phyloP scores from a whole-genome alignment of 768 basidiomycete species.

The Thelephora aurantiotincta region DNA sequence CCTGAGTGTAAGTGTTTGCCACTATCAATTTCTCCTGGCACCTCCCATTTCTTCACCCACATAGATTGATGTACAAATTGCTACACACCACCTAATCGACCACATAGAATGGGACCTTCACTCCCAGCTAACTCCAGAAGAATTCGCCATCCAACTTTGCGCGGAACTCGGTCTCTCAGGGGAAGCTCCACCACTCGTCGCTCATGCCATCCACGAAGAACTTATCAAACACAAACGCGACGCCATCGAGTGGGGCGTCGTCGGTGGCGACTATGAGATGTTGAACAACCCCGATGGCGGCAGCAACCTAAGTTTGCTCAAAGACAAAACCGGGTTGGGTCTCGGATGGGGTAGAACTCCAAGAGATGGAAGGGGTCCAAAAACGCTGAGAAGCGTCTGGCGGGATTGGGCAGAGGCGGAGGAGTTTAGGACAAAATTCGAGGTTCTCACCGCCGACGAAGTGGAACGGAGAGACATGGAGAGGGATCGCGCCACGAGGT shows the following conservation, averaged over 20 bases:
- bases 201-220: conserved; percentile 92
- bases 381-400: conserved; percentile 79
- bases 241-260: conserved; percentile 86
- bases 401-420: conserved; percentile 88
- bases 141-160: conserved; percentile 68
- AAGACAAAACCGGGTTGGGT: conserved; percentile 74
- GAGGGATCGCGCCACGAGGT: conserved; percentile 72
- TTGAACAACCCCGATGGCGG: conserved; percentile 24
- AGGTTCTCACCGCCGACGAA: conserved; percentile 81
- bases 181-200: conserved; percentile 77
- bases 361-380: conserved; percentile 71
- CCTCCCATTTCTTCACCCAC: neutral
- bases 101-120: conserved; percentile 99
- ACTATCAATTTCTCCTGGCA: neutral
- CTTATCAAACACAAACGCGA: conserved; percentile 92
- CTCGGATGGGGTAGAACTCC: conserved; percentile 64
- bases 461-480: conserved; percentile 83
- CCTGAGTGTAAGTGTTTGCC: conserved; percentile 41
- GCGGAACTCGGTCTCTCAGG: conserved; percentile 78
- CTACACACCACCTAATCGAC: conserved; percentile 80
- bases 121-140: conserved; percentile 80
- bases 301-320: conserved; percentile 41
- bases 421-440: conserved; percentile 79
- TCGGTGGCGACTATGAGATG: conserved; percentile 33
- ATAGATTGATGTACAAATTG: conserved; percentile 95